Base-by-base conservation (phyloP, 2,329 filamentous ascomycete species). In the Cucurbitaria berberidis region DNA sequence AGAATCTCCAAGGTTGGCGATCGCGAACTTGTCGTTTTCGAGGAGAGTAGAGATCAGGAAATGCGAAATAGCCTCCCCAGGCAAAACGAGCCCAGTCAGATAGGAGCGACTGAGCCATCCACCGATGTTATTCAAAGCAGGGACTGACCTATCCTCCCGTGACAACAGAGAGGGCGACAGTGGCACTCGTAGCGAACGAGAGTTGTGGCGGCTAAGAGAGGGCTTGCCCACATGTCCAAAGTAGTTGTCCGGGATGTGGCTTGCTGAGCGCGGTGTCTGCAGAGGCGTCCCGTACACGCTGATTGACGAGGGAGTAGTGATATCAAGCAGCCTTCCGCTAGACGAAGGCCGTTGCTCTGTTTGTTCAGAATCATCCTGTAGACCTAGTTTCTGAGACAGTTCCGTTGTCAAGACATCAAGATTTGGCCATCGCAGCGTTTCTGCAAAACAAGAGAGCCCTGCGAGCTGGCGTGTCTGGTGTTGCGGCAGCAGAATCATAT, bases 61-160 rank as follows among this genome's bases (percentile, higher is more conserved):
- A 51, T 85, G 80, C 34, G 76, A 79, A 18, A 82, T 80, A 3
- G 77, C 66, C 59, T 83, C 80, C 3, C 83, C 83, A 0, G 84
- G 83, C 32, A 85, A 66, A 1, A 85, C 74, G 19, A 85, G 70
- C 0, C 82, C 83, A 1, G 81, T 81, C 0, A 85, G 73, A 74
- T 81, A 85, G 7, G 80, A 80, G 24, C 82, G 78, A 45, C 81
- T 83, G 3, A 85, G 74, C 82, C 82, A 85, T 9, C 82, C 81
- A 30, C 80, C 76, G 24, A 77, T 68, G 21, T 78, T 73, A 24
- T 64, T 54, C 1, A 62, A 36, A 27, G 35, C 34, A 21, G 53
- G 18, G 7, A 60, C 51, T 45, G 64, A 48, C 40, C 45, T 54
- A 29, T 64, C 57, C 8, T 58, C 45, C 1, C 63, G 38, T 3